Conservation (phyloP, 176 grass and related monocot genomes). For the Luzula sylvatica region DNA sequence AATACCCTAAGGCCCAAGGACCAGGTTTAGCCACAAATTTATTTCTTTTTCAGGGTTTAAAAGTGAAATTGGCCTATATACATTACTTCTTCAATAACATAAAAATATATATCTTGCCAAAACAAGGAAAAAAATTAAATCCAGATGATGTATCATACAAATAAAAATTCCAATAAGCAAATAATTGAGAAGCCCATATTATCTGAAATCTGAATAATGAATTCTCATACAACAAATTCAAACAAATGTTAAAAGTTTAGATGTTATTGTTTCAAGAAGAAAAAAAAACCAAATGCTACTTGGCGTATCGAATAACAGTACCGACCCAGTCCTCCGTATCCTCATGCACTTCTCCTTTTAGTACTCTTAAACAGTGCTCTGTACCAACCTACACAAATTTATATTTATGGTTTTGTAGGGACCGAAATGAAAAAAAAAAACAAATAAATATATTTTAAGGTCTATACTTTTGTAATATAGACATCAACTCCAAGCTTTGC, state of each 20-base stretch:
- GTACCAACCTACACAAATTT: conserved; percentile 49
- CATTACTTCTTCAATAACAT: too few relatives aligned
- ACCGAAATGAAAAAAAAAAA: neutral
- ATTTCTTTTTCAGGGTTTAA: too few relatives aligned
- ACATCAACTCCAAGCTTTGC: conserved; percentile 81
- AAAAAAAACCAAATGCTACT: conserved; percentile 18
- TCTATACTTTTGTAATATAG: conserved; percentile 71
- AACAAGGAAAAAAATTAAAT: too few relatives aligned
- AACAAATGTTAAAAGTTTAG: too few relatives aligned
- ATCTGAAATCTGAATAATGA: too few relatives aligned
- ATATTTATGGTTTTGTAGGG: neutral
- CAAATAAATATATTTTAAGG: neutral
- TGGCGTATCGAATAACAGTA: conserved; percentile 58
- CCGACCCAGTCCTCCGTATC: conserved; percentile 65
- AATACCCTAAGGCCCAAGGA: neutral
- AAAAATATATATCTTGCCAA: too few relatives aligned
- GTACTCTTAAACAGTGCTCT: conserved; percentile 54
- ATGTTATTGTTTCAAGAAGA: too few relatives aligned
- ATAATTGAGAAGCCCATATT: too few relatives aligned
- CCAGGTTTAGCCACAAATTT: neutral
- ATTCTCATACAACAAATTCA: too few relatives aligned
- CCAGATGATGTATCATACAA: too few relatives aligned
- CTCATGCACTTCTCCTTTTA: conserved; percentile 50
- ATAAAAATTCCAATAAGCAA: too few relatives aligned
- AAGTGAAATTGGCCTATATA: too few relatives aligned